Evolutionary conservation across 2,329 filamentous ascomycete species (phyloP), one percentile per base, ranked within the genome.

Genomic region (Alternaria conjuncta): DNA sequence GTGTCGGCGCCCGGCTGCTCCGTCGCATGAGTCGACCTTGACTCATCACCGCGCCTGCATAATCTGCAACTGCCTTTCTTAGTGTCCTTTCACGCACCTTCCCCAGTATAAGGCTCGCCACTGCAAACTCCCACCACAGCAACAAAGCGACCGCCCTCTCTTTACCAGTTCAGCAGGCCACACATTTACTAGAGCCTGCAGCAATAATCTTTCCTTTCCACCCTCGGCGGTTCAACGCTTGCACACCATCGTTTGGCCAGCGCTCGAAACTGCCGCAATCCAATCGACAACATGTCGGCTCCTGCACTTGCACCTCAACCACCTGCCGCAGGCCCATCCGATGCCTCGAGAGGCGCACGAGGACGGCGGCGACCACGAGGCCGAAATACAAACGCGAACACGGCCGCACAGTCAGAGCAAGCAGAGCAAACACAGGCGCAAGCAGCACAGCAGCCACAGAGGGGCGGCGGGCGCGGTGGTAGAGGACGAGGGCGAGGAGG

Each of bases 111-210:
- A 65, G 61, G 60, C 61, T 71, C 64, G 70, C 70, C 71, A 74
- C 71, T 67, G 55, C 63, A 55, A 25, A 36, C 13, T 25, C 44
- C 21, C 32, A 21, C 28, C n/a, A 57, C 49, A 18, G 13, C 47
- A 45, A 21, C 45, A 28, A 18, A 20, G 44, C 20, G 43, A 41
- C 44, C 49, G 28, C 47, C 63, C 54, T 65, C 30, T 72, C 62
- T 54, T 61, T 67, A 59, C 49, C 50, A 60, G 69, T 78, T 78
- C 59, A 64, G 21, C 71, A 71, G 71, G 76, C 72, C 73, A 36
- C 63, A 77, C 67, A 75, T 65, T 72, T 73, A 69, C 54, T 25
- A 67, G 72, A 72, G 76, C 75, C 71, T 74, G 66, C 10, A 54
- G 8, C 32, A 51, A 41, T 53, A 49, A 13, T 28, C n/a, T 63